Evolutionary conservation across 2,329 filamentous ascomycete species (phyloP).

Genomic region (Hypoxylon sp.): DNA sequence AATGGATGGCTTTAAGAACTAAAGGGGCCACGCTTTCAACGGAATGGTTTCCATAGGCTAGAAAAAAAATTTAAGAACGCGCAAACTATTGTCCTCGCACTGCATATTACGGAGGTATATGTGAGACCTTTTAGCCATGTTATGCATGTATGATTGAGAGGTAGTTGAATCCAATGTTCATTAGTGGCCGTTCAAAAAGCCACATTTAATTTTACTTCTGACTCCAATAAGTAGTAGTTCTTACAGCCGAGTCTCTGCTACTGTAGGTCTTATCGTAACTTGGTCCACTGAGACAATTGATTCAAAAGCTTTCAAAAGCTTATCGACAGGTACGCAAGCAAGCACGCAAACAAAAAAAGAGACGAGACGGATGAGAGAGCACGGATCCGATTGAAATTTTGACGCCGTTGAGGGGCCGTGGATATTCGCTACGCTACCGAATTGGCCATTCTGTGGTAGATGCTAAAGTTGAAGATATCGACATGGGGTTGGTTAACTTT

Average conservation of each 20-base stretch:
- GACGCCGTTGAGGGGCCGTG: conserved; percentile 31
- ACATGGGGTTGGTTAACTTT: conserved; percentile 28
- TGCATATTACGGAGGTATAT: conserved; percentile 34
- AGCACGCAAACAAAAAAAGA: neutral
- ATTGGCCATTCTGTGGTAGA: conserved; percentile 15
- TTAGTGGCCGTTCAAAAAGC: conserved; percentile 17
- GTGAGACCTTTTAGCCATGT: conserved; percentile 30
- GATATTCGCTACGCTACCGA: conserved; percentile 25
- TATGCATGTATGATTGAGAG: conserved; percentile 20
- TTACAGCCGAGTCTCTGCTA: neutral
- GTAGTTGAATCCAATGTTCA: neutral
- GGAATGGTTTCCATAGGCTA: conserved; percentile 11
- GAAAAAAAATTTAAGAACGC: conserved; percentile 14
- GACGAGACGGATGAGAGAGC: neutral
- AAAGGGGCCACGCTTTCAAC: conserved; percentile 16
- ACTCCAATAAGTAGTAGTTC: conserved; percentile 1
- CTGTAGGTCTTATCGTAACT: neutral
- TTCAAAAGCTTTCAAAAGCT: neutral
- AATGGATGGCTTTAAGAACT: conserved; percentile 19
- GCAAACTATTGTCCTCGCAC: conserved; percentile 21
- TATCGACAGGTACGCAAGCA: neutral
- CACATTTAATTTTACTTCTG: conserved; percentile 3
- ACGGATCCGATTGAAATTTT: conserved; percentile 19
- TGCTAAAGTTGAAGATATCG: conserved; percentile 37
- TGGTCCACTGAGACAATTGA: neutral